phyloP scores from a whole-genome alignment of 345 rosid genomes.

The Aquilaria sinensis region DNA sequence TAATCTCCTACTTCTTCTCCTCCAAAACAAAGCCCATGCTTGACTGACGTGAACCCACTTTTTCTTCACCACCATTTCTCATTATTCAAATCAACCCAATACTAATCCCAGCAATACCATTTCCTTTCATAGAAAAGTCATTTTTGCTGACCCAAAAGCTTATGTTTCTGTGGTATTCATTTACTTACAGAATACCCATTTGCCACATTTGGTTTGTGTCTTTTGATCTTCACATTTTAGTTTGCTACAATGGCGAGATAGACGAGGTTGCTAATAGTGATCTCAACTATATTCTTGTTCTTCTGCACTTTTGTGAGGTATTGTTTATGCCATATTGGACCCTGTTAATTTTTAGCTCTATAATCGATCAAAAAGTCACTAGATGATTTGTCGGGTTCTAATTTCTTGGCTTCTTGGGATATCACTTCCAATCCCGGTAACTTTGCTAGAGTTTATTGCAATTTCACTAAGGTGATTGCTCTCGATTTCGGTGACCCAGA shows the following conservation, averaged over 20 bases:
- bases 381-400: slow-evolving; percentile 70
- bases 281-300: slow-evolving; percentile 8
- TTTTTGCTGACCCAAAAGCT: slow-evolving; percentile 12
- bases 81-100: too few species aligned
- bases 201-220: slow-evolving; percentile 9
- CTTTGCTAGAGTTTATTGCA: slow-evolving; percentile 85
- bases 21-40: too few species aligned
- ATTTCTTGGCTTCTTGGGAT: slow-evolving; percentile 85
- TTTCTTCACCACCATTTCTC: too few species aligned
- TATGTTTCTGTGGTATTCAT: slow-evolving; percentile 11
- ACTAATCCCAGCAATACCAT: too few species aligned
- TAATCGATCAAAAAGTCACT: slow-evolving; percentile 74
- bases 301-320: slow-evolving; percentile 10
- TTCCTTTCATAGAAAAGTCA: slow-evolving; percentile 44
- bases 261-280: not conserved
- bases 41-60: too few species aligned
- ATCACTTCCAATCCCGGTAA: slow-evolving; percentile 90
- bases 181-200: not conserved
- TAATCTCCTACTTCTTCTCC: too few species aligned
- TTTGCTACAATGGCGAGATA: slow-evolving; percentile 9
- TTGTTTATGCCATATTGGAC: slow-evolving; percentile 42
- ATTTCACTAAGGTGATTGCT: slow-evolving; percentile 49
- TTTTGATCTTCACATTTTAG: not conserved
- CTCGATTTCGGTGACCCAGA: slow-evolving; percentile 77
- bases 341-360: slow-evolving; percentile 82